Conservation (phyloP, 805 yeast species). For the Saccharomycodes ludwigii region DNA sequence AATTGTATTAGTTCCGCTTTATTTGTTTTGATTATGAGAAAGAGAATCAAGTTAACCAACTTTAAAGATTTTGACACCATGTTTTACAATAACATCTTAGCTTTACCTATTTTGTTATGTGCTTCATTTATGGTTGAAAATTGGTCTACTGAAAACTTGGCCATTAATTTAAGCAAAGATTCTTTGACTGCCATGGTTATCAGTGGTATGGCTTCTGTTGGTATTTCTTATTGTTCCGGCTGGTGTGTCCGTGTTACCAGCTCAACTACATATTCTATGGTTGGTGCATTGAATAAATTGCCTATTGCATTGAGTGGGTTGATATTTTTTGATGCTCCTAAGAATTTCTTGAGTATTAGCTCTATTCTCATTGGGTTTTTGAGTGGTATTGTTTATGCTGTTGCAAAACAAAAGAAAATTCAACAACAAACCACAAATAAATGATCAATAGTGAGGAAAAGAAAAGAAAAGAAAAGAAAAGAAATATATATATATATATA, state of each 20-base stretch:
- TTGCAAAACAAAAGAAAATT: slow-evolving; percentile 84
- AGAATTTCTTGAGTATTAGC: slow-evolving; percentile 80
- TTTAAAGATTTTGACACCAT: slow-evolving; percentile 96
- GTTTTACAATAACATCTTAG: slow-evolving; percentile 92
- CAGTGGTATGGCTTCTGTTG: slow-evolving; percentile 90
- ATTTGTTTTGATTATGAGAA: slow-evolving; percentile 90
- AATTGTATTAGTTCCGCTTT: slow-evolving; percentile 93
- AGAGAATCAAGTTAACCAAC: slow-evolving; percentile 92
- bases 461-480: neutral
- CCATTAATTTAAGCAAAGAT: slow-evolving; percentile 59
- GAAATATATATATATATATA: too few species aligned
- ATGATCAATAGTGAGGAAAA: neutral
- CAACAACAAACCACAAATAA: slow-evolving; percentile 10
- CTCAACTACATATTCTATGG: slow-evolving; percentile 98
- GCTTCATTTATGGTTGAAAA: slow-evolving; percentile 76
- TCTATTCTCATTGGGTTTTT: slow-evolving; percentile 89
- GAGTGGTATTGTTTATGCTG: slow-evolving; percentile 93
- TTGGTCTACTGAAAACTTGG: slow-evolving; percentile 78
- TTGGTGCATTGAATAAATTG: slow-evolving; percentile 95
- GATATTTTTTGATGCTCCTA: slow-evolving; percentile 88
- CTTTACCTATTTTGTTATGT: slow-evolving; percentile 76
- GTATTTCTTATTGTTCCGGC: slow-evolving; percentile 96
- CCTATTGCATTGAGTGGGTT: slow-evolving; percentile 95
- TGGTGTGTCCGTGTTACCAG: slow-evolving; percentile 99
- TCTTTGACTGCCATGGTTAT: slow-evolving; percentile 73